phyloP scores from a whole-genome alignment of 108 stramenopile species.

The Discostella stelligeroides region DNA sequence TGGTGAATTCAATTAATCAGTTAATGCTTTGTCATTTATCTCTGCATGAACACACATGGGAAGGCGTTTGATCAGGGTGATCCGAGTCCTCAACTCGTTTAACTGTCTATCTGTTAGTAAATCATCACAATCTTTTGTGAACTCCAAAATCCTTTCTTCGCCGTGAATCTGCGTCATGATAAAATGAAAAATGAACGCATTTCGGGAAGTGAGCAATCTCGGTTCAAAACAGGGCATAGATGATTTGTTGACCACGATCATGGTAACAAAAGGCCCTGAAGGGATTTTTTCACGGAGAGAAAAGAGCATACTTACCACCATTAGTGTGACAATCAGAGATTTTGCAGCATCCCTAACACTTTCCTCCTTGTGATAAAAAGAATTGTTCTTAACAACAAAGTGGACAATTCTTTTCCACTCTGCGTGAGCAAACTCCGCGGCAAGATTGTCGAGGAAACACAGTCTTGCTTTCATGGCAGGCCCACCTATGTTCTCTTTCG shows the following conservation, averaged over 20 bases:
- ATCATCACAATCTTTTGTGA: conserved; percentile 24
- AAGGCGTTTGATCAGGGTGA: conserved; percentile 7
- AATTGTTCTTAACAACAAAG: conserved; percentile 29
- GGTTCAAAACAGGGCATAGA: too few relatives aligned
- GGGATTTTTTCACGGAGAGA: background rate
- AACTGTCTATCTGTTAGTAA: conserved; percentile 33
- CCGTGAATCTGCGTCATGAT: conserved; percentile 40
- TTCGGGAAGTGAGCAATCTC: too few relatives aligned
- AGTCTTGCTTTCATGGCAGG: conserved; percentile 34
- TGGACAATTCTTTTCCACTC: conserved; percentile 35
- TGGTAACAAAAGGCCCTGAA: too few relatives aligned
- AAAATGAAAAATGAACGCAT: too few relatives aligned
- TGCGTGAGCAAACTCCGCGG: conserved; percentile 38
- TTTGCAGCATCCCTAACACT: conserved; percentile 43
- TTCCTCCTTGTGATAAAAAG: conserved; percentile 45
- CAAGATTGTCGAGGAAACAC: conserved; percentile 35
- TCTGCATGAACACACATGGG: too few relatives aligned
- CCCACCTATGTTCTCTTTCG: conserved; percentile 41
- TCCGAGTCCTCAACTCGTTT: conserved; percentile 32
- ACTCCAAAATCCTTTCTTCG: conserved; percentile 24
- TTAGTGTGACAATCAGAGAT: conserved; percentile 33
- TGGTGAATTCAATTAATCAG: too few relatives aligned
- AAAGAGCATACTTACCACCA: conserved; percentile 17
- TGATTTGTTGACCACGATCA: too few relatives aligned
- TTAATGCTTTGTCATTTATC: too few relatives aligned